phyloP scores from a whole-genome alignment of 78 protist species.

The Neovahlkampfia damariscottae region DNA sequence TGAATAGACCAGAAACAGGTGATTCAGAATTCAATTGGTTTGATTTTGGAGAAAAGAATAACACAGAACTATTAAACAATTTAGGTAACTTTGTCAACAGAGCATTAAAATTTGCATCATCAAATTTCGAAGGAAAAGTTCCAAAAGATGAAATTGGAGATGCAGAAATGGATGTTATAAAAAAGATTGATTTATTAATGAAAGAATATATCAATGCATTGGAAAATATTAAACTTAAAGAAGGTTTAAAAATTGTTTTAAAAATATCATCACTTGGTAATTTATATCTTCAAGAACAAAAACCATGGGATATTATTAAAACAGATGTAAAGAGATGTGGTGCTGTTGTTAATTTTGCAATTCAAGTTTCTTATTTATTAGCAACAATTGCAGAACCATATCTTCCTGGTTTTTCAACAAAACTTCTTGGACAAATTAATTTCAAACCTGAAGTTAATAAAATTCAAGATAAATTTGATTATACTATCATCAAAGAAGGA shows the following conservation, averaged over 20 bases:
- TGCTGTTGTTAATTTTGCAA: slow-evolving; percentile 22
- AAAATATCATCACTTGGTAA: slow-evolving; percentile 38
- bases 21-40: slow-evolving; percentile 43
- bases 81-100: slow-evolving; percentile 73
- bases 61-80: slow-evolving; percentile 60
- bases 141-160: neutral
- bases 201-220: neutral
- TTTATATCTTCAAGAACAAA: slow-evolving; percentile 40
- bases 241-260: slow-evolving; percentile 40
- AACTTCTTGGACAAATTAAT: neutral
- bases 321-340: slow-evolving; percentile 37
- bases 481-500: slow-evolving; percentile 12
- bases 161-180: neutral
- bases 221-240: slow-evolving; percentile 28
- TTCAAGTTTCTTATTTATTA: slow-evolving; percentile 22
- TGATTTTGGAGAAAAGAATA: slow-evolving; percentile 35
- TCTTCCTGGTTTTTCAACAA: slow-evolving; percentile 35
- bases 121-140: neutral
- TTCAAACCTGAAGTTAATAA: slow-evolving; percentile 5
- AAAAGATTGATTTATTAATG: slow-evolving; percentile 16
- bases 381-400: slow-evolving; percentile 52
- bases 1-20: slow-evolving; percentile 57
- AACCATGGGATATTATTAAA: slow-evolving; percentile 43
- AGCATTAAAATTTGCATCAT: slow-evolving; percentile 9
- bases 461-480: slow-evolving; percentile 14